phyloP scores from a whole-genome alignment of 176 grass and related monocot genomes.

The Oryza nivara region DNA sequence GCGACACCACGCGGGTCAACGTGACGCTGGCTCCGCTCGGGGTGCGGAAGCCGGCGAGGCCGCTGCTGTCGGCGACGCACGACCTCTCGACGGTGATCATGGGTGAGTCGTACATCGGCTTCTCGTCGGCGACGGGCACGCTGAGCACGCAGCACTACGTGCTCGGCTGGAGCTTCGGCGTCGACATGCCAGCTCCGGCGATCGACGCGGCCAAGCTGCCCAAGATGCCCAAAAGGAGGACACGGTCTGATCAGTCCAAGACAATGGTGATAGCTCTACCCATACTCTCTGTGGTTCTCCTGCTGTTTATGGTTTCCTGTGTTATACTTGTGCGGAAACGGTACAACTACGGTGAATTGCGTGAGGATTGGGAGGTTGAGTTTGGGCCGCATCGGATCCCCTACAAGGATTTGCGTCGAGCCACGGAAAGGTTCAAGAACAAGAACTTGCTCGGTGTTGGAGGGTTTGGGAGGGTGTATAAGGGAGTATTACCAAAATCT shows the following conservation, averaged over 20 bases:
- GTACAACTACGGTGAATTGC: neutral
- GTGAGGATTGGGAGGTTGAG: conserved; percentile 25
- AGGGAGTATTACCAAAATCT: neutral
- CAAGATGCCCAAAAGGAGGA: conserved; percentile 2
- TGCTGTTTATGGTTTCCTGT: neutral
- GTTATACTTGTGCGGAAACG: neutral
- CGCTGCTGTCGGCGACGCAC: neutral
- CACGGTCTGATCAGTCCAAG: neutral
- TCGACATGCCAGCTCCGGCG: conserved; percentile 30
- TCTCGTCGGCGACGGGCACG: conserved; percentile 53
- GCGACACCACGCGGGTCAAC: neutral
- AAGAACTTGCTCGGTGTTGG: conserved; percentile 22
- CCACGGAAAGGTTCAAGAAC: conserved; percentile 17
- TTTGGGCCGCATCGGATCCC: conserved; percentile 31
- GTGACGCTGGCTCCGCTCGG: conserved; percentile 23
- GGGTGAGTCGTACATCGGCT: conserved; percentile 35
- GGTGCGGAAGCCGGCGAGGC: neutral
- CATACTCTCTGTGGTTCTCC: neutral
- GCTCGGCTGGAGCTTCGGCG: conserved; percentile 68
- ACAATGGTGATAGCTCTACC: neutral
- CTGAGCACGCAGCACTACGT: conserved; percentile 50
- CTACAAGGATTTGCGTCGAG: neutral
- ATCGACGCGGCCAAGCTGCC: conserved; percentile 52
- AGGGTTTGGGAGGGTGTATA: conserved; percentile 37
- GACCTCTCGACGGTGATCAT: conserved; percentile 31